Conservation (phyloP, 2,329 filamentous ascomycete genomes). For the Exserohilum turcica region DNA sequence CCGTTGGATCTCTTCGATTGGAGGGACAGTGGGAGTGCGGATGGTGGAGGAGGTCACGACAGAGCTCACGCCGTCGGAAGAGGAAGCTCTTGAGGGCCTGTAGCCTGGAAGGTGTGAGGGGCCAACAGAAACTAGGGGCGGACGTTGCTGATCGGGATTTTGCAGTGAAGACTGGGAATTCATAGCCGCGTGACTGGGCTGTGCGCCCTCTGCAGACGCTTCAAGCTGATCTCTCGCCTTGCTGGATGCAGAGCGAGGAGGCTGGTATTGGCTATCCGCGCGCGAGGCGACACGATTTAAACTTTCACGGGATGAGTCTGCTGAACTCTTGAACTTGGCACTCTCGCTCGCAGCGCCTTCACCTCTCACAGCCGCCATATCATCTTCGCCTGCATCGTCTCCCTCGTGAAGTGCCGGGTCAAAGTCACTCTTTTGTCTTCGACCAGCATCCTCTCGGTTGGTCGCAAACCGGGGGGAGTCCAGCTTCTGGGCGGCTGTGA, state of each 20-base stretch:
- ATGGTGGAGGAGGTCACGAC: constrained; percentile 42
- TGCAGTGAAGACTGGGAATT: constrained; percentile 32
- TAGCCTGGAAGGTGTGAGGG: constrained; percentile 56
- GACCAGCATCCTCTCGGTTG: constrained; percentile 24
- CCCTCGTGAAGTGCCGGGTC: constrained; percentile 36
- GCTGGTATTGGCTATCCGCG: constrained; percentile 31
- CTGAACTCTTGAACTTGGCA: constrained; percentile 26
- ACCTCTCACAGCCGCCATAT: constrained; percentile 34
- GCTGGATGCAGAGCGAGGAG: constrained; percentile 24
- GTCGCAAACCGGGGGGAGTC: constrained; percentile 29
- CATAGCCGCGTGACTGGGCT: constrained; percentile 26
- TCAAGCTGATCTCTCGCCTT: constrained; percentile 30
- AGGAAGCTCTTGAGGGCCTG: constrained; percentile 53
- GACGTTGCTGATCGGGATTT: constrained; percentile 41
- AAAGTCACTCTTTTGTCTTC: constrained; percentile 30
- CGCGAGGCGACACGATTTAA: constrained; percentile 29
- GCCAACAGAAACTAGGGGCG: constrained; percentile 51
- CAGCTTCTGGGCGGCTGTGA: constrained; percentile 8
- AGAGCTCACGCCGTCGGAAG: constrained; percentile 52
- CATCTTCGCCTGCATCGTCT: constrained; percentile 43
- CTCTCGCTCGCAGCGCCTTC: constrained; percentile 27
- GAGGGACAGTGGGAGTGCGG: constrained; percentile 36
- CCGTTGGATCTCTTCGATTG: constrained; percentile 40
- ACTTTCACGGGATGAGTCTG: constrained; percentile 32
- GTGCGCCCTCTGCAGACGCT: constrained; percentile 28